Evolutionary conservation across 345 rosid genomes (phyloP), one percentile per base, ranked within the genome.

Genomic region (Corchorus capsularis): DNA sequence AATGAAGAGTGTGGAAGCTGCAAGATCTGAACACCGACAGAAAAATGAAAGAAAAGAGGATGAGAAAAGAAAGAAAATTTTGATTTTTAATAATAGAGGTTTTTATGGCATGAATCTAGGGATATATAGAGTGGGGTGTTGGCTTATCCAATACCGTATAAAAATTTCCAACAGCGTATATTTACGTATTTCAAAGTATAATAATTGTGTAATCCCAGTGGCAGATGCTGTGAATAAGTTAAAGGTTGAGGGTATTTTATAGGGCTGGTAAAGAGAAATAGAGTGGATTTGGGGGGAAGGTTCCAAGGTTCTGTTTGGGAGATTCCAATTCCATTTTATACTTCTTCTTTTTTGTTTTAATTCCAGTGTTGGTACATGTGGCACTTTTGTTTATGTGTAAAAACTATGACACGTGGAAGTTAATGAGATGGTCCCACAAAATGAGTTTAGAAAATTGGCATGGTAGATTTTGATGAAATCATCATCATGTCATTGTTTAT

Each of bases 21-120:
- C 77, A 72, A 88, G 90, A 87, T 79, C 89, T 83, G 85, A 79
- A 78, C 89, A 88, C 89, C 91, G 89, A 86, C 92, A 86, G 67
- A 22, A 2, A 19, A 27, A 27, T 27, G 6, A 53, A 20, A 59
- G 14, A 63, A 67, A 77, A 71, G 75, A 77, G 14, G 34, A 16
- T 66, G 3, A 71, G 3, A 8, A 27, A 55, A 49, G 70, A 45
- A 60, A 69, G 63, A 46, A 57, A 72, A 27, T 34, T 50, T 3
- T 39, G 0, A 39, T 39, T 14, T 15, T 4, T 34, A 69, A n/a
- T 53, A 45, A 45, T 8, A 53, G 64, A 70, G 70, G 72, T 81
- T 59, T 78, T 80, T 56, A 55, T 62, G 83, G 85, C 88, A 76
- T 81, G 79, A 81, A 84, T 85, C 83, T 75, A 86, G 82, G 79